A percentile compares a stretch with the other conserved stretches of the same genome.
phyloP scores from a whole-genome alignment of 176 grass and related monocot species.

The Secale cereale region DNA sequence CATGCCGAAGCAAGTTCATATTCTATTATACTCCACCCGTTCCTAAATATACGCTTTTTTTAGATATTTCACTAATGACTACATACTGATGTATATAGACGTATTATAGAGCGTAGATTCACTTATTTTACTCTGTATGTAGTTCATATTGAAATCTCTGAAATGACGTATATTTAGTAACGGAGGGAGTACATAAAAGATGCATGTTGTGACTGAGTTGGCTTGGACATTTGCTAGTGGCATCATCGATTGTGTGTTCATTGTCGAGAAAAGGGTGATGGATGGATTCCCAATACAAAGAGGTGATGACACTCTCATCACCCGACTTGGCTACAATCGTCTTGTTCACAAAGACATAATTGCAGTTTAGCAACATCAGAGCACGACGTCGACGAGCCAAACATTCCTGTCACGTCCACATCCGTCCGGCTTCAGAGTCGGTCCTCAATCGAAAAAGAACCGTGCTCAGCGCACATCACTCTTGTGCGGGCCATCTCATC shows the following conservation, averaged over 20 bases:
- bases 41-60: too few relatives aligned
- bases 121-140: too few relatives aligned
- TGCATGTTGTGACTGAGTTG: neutral
- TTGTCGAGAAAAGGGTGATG: neutral
- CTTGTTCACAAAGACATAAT: neutral
- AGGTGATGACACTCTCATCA: neutral
- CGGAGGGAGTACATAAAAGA: too few relatives aligned
- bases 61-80: too few relatives aligned
- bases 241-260: neutral
- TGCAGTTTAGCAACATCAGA: neutral
- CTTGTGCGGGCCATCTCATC: neutral
- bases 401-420: neutral
- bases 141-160: too few relatives aligned
- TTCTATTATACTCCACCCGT: too few relatives aligned
- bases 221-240: neutral
- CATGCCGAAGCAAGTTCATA: neutral
- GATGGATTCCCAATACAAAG: constrained; percentile 6
- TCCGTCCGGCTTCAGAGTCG: neutral
- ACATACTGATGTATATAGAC: too few relatives aligned
- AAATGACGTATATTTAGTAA: too few relatives aligned
- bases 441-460: neutral
- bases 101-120: too few relatives aligned
- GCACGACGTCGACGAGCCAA: neutral
- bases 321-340: neutral
- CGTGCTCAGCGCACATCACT: neutral